Percentiles rank a stretch among this genome's conserved stretches.
Conservation (phyloP, 2,329 filamentous ascomycete genomes). For the Penicillium sp. region DNA sequence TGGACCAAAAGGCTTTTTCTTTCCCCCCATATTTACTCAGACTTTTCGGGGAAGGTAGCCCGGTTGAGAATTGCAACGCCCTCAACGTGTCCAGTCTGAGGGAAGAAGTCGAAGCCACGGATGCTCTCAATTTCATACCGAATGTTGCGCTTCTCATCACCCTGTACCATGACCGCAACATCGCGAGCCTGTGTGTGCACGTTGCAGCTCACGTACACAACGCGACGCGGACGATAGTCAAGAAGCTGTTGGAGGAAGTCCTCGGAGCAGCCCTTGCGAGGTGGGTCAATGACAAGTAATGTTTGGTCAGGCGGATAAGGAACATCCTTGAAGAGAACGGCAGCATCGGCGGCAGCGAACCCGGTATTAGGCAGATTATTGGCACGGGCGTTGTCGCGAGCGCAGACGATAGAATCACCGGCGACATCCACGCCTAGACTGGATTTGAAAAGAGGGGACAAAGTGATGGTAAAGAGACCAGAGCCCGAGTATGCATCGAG, state of each 20-base stretch:
- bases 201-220: constrained; percentile 96
- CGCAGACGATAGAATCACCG: constrained; percentile 74
- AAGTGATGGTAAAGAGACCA: constrained; percentile 94
- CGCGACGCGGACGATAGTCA: constrained; percentile 72
- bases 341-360: constrained; percentile 89
- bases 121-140: constrained; percentile 87
- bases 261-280: constrained; percentile 89
- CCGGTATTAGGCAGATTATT: constrained; percentile 77
- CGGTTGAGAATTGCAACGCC: constrained; percentile 64
- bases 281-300: constrained; percentile 94
- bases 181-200: constrained; percentile 97
- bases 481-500: constrained; percentile 98
- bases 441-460: constrained; percentile 77
- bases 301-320: constrained; percentile 78
- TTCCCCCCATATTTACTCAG: background rate
- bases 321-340: constrained; percentile 77
- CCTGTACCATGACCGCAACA: constrained; percentile 82
- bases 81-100: constrained; percentile 75
- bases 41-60: constrained; percentile 26
- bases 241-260: constrained; percentile 82
- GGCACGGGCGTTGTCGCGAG: constrained; percentile 74
- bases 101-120: constrained; percentile 95
- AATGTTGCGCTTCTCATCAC: constrained; percentile 48
- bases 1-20: background rate
- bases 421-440: constrained; percentile 92